Percentiles rank a stretch among this genome's conserved stretches.
These are phyloP conservation scores for Chlamydomonas sp. DNA, from an alignment of 139 green algal genomes.

Conservation along the genomic window DNA sequence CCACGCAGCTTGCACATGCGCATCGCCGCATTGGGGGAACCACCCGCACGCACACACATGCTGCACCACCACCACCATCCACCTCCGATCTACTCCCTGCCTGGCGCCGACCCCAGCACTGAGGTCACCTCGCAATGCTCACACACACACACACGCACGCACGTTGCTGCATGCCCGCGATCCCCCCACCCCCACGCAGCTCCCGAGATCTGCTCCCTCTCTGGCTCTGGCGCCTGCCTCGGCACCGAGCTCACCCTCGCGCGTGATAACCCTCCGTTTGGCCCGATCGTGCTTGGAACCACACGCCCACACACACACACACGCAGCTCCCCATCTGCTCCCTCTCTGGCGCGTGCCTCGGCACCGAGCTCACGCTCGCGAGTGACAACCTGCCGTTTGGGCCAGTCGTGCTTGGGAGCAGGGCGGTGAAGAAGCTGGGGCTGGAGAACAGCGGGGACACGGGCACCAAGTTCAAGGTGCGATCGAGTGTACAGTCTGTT, in stretches of 20 bases:
- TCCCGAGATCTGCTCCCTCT: neutral
- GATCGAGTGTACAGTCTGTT: too few species aligned
- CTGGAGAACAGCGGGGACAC: slow-evolving; percentile 74
- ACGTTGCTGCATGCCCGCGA: too few species aligned
- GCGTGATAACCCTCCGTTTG: slow-evolving; percentile 62
- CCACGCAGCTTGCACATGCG: too few species aligned
- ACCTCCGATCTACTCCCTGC: too few species aligned
- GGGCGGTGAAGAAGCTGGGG: slow-evolving; percentile 47
- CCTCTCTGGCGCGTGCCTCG: slow-evolving; percentile 59
- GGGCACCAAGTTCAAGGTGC: slow-evolving; percentile 52
- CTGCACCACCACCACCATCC: too few species aligned
- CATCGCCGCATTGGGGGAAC: too few species aligned
- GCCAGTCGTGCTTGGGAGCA: slow-evolving; percentile 51
- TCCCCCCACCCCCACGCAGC: neutral
- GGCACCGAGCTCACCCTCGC: slow-evolving; percentile 61
- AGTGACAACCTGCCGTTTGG: slow-evolving; percentile 66
- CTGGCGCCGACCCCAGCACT: too few species aligned
- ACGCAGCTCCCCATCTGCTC: too few species aligned
- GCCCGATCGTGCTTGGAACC: slow-evolving; percentile 54
- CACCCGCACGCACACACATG: too few species aligned
- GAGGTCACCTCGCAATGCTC: too few species aligned
- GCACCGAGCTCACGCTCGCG: slow-evolving; percentile 59
- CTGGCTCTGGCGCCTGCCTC: slow-evolving; percentile 46
- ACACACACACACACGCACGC: too few species aligned
- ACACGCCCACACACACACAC: too few species aligned